Evolutionary conservation across 2,329 filamentous ascomycete genomes (phyloP).

Genomic region (Knoxdaviesia proteae): DNA sequence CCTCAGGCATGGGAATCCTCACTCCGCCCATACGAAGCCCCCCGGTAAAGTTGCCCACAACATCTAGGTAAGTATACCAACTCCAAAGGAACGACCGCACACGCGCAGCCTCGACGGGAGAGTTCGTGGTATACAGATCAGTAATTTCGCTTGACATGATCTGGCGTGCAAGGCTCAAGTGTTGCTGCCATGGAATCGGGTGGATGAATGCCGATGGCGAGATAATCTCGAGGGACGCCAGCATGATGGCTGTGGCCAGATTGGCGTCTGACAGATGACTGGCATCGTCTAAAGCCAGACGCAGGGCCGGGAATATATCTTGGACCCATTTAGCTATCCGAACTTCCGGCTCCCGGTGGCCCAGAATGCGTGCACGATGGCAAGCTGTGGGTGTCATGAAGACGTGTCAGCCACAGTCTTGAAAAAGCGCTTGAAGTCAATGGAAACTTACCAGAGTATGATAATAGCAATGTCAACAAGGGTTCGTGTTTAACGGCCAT

Average conservation of each 20-base stretch:
- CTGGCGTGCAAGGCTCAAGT: constrained; percentile 54
- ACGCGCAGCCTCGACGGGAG: constrained; percentile 17
- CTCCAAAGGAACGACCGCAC: constrained; percentile 55
- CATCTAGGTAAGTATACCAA: constrained; percentile 72
- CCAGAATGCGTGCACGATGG: constrained; percentile 54
- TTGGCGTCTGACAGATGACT: constrained; percentile 48
- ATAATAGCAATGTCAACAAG: constrained; percentile 55
- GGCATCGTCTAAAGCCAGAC: constrained; percentile 40
- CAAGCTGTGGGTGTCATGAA: constrained; percentile 26
- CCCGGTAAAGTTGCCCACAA: constrained; percentile 52
- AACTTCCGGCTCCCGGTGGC: constrained; percentile 52
- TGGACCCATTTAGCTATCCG: constrained; percentile 66
- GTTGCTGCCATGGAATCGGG: constrained; percentile 61
- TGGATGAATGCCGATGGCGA: constrained; percentile 65
- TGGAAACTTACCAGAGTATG: constrained; percentile 38
- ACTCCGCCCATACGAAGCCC: constrained; percentile 11
- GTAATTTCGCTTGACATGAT: constrained; percentile 44
- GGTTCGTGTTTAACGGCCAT: constrained; percentile 51
- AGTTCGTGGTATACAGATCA: constrained; percentile 9
- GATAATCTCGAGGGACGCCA: constrained; percentile 65
- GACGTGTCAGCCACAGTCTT: neutral
- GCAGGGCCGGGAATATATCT: constrained; percentile 55
- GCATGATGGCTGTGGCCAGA: constrained; percentile 66
- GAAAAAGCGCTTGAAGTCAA: too few species aligned
- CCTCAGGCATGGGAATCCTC: too few species aligned